Base-by-base conservation (phyloP, 2,329 filamentous ascomycete species). In the Fragosphaeria purpurea region DNA sequence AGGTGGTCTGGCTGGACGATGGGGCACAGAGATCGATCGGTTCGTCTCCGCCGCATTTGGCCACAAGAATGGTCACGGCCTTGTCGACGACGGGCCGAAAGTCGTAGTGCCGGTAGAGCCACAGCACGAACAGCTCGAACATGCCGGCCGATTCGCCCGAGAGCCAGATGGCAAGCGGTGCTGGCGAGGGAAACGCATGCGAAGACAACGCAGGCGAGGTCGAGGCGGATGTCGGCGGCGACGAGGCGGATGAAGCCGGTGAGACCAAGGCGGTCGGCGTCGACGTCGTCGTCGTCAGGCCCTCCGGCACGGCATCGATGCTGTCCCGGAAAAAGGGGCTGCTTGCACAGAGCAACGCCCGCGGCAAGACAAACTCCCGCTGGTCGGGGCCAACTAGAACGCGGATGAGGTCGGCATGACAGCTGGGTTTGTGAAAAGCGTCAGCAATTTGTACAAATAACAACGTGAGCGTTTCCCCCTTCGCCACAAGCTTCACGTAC, bases 111-210 rank as follows among this genome's bases (percentile, higher is more conserved):
- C 66, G 65, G 59, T 77, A 73, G 31, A 79, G 67, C 73, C 74
- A 78, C 43, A 75, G 64, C 42, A 73, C 66, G 58, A 78, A 77
- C 38, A 77, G 65, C 57, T 71, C 69, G 57, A 79, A 77, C 68
- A 76, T 75, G 59, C 71, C 65, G 13, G 73, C 63, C 1, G 69
- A 69, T 60, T 79, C 73, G 53, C 67, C 66, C 0, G 73, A 69
- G 5, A 71, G 63, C 60, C 62, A 66, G 37, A 71, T 58, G n/a
- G 45, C 34, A 4, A 69, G 58, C 49, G 22, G 42, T 31, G 40
- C 35, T 41, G 42, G 41, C 38, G 39, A 5, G 22, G 22, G 3
- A 22, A 22, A 22, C 22, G 5, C 39, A 13, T 4, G 47, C 37
- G 10, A 30, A 22, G 34, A 11, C 41, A 42, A 3, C 37, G 48